Evolutionary conservation across 2,329 filamentous ascomycete genomes (phyloP).

Genomic region (Epichloe baconii): DNA sequence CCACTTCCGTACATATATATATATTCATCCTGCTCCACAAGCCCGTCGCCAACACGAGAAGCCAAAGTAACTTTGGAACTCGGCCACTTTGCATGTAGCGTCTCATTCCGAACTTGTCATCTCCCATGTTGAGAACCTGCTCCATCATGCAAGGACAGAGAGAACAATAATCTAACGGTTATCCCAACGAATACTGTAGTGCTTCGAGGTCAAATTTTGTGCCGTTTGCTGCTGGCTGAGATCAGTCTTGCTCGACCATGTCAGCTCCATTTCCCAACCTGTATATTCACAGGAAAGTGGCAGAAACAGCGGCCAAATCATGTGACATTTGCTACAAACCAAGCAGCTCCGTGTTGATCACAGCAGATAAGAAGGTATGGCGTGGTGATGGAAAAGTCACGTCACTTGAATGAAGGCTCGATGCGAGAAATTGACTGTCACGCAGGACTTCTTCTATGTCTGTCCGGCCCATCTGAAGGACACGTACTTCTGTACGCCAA

Average conservation of each 20-base stretch:
- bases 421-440: background rate
- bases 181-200: too few relatives aligned
- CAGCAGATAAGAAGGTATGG: constrained; percentile 71
- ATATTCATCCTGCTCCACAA: background rate
- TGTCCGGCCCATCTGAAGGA: constrained; percentile 77
- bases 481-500: constrained; percentile 62
- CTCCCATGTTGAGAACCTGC: background rate
- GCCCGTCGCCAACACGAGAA: background rate
- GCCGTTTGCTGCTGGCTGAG: background rate
- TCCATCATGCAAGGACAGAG: background rate
- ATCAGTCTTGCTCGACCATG: constrained; percentile 2
- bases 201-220: background rate
- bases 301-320: constrained; percentile 66
- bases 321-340: constrained; percentile 91
- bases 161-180: background rate
- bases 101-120: background rate
- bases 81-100: background rate
- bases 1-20: too few relatives aligned
- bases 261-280: constrained; percentile 50
- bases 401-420: background rate
- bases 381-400: background rate
- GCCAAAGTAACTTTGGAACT: background rate
- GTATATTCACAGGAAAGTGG: constrained; percentile 77
- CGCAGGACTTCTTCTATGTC: constrained; percentile 76
- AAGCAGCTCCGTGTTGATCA: constrained; percentile 75